Evolutionary conservation across 495 filamentous ascomycete genomes (phyloP).

Genomic region (Friedmanniomyces endolithicus): DNA sequence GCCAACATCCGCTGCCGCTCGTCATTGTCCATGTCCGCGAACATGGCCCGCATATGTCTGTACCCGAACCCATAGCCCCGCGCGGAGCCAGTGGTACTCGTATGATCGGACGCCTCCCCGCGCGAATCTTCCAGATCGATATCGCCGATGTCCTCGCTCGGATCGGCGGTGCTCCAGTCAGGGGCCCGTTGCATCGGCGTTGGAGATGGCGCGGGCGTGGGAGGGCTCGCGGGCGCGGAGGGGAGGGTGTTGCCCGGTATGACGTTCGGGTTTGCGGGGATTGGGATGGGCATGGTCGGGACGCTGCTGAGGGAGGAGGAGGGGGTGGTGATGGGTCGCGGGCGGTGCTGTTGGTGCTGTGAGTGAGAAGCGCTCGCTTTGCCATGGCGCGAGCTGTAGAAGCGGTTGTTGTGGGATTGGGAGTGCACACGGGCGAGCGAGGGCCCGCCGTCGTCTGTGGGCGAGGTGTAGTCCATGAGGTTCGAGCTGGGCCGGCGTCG

Average conservation of each 20-base stretch:
- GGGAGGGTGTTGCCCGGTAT: slow-evolving; percentile 48
- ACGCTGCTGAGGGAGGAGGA: slow-evolving; percentile 5
- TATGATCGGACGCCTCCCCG: background rate
- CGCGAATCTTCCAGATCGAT: slow-evolving; percentile 8
- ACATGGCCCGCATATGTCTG: slow-evolving; percentile 43
- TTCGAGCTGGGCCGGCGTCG: background rate
- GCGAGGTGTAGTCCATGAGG: slow-evolving; percentile 15
- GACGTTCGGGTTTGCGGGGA: slow-evolving; percentile 15
- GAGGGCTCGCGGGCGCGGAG: slow-evolving; percentile 55
- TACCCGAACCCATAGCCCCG: slow-evolving; percentile 22
- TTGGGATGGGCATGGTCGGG: slow-evolving; percentile 17
- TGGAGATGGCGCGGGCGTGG: slow-evolving; percentile 56
- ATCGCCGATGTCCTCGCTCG: slow-evolving; percentile 42
- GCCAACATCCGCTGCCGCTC: slow-evolving; percentile 57
- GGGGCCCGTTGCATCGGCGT: slow-evolving; percentile 48
- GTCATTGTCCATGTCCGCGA: slow-evolving; percentile 40
- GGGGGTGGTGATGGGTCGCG: slow-evolving; percentile 13
- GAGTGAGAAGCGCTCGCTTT: slow-evolving; percentile 3
- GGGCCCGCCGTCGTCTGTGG: slow-evolving; percentile 3
- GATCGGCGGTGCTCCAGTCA: slow-evolving; percentile 46
- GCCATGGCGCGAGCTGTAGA: slow-evolving; percentile 12
- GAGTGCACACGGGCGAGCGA: slow-evolving; percentile 12
- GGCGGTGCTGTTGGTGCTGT: background rate
- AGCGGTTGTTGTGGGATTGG: slow-evolving; percentile 15
- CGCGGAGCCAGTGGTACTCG: background rate